Evolutionary conservation across 164 flowering plant species (phyloP), one percentile per base, ranked within the genome.

Genomic region (Umbilicus rupestris): DNA sequence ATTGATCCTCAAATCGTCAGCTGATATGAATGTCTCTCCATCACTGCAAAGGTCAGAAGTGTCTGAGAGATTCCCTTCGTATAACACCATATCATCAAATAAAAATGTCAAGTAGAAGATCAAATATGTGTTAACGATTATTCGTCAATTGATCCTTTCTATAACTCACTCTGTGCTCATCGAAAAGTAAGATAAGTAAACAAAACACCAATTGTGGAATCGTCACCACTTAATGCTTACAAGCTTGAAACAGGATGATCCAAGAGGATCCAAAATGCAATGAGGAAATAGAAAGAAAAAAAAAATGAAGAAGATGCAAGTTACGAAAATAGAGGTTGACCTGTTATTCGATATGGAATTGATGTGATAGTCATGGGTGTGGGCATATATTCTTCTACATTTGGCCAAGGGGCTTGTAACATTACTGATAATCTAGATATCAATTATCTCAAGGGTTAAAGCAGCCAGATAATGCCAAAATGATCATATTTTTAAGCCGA

Each of bases 1-100:
- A 73, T 94, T 94, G 73, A 94, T 87, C 59, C 98, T 85, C 69
- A 94, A 81, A 76, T 94, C 98, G 74, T 94, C 99, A n/a, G 99
- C 99, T 26, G 99, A 94, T 80, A 94, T 87, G 72, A 94, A 94
- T 19, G 99, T 94, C 74, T 94, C 99, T 0, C 99, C 93, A 75
- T 94, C 99, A 79, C 99, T 94, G 73, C 14, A 65, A 66, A 68
- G 62, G 20, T 58, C n/a, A n/a, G n/a, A 66, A 65, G 70, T 41
- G 57, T 64, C 28, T 49, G 17, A 3, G 5, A 20, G 26, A 29
- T 5, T 55, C 28, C 26, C 22, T 14, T 41, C 44, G n/a, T 6
- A 41, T 9, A 41, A 41, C 37, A 35, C 37, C 37, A 35, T 42
- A 46, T 9, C 17, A 46, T 2, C 6, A 22, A 17, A 10, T 1